A percentile compares a stretch with the other conserved stretches of the same genome.
Conservation (phyloP, 208 protist species). For the Naegleria gruberi region DNA sequence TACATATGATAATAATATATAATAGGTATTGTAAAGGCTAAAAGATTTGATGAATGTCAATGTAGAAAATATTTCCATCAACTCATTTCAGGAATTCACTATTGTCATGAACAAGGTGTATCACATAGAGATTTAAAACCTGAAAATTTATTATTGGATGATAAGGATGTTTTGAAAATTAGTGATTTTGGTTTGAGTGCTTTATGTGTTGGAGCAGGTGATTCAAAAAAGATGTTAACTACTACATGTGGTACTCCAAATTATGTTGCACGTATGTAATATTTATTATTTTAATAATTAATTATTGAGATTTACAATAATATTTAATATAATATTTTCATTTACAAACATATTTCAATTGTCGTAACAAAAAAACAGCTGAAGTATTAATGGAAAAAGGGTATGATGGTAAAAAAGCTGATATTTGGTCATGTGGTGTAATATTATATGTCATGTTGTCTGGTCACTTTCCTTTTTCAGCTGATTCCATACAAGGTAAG, state of each 20-base stretch:
- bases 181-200: slow-evolving; percentile 36
- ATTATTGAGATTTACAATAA: neutral
- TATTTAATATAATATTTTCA: neutral
- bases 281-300: neutral
- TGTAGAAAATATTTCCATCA: slow-evolving; percentile 83
- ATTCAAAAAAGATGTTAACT: slow-evolving; percentile 12
- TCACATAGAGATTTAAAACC: slow-evolving; percentile 53
- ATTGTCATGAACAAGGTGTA: slow-evolving; percentile 34
- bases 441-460: slow-evolving; percentile 94
- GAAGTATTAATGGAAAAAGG: slow-evolving; percentile 48
- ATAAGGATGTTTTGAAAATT: neutral
- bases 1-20: too few species aligned
- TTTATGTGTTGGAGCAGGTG: neutral
- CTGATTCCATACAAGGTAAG: slow-evolving; percentile 71
- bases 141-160: neutral
- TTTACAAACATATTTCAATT: neutral
- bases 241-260: slow-evolving; percentile 40
- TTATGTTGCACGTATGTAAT: slow-evolving; percentile 28
- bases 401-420: slow-evolving; percentile 81
- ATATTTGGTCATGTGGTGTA: slow-evolving; percentile 93
- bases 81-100: slow-evolving; percentile 48
- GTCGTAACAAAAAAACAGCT: neutral
- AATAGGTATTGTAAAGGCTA: slow-evolving; percentile 48
- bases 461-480: slow-evolving; percentile 89
- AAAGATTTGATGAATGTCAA: slow-evolving; percentile 61